Evolutionary conservation across 768 basidiomycete genomes (phyloP), one percentile per base, ranked within the genome.

Genomic region (Leucogyrophana mollusca): DNA sequence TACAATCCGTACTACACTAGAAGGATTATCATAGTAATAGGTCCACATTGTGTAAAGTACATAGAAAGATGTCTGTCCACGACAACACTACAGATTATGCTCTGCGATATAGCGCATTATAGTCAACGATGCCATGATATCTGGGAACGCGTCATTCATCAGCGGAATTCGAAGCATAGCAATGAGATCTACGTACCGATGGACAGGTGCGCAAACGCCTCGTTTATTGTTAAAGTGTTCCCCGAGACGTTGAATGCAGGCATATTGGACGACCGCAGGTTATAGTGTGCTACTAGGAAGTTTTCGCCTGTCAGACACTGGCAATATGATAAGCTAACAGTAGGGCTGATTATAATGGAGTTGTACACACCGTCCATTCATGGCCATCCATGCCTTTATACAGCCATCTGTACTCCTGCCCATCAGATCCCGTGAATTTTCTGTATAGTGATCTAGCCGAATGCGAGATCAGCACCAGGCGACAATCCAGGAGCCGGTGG

Each of bases 331-430:
- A 30, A 34, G 25, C 41, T 42, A 27, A 40, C 40, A 34, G 30
- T 53, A 39, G 47, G 52, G 36, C 34, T 36, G 25, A 32, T 18
- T n/a, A 48, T 18, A 36, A 35, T 16, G 44, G 11, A 47, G 41
- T 21, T 35, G n/a, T 17, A 75, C 87, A 60, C 61, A 89, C 87
- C 59, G 85, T 73, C 87, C 87, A 90, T 66, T 88, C 85, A 48
- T 87, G 85, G 14, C 75, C 80, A 7, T 72, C 70, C 23, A 74
- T 61, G 33, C 68, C 69, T 23, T 73, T 73, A 62, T 80, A 69
- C 22, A 76, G 74, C 87, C 87, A 90, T 59, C 73, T 73, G 54
- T 88, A 88, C 56, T 88, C 85, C 21, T 72, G 72, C 25, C 85
- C 85, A 59, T 88, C 84, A 33, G 80, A 81, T 13, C 75, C 85